Conservation (phyloP, 331 rosid species). For the Spiraea crenata region DNA sequence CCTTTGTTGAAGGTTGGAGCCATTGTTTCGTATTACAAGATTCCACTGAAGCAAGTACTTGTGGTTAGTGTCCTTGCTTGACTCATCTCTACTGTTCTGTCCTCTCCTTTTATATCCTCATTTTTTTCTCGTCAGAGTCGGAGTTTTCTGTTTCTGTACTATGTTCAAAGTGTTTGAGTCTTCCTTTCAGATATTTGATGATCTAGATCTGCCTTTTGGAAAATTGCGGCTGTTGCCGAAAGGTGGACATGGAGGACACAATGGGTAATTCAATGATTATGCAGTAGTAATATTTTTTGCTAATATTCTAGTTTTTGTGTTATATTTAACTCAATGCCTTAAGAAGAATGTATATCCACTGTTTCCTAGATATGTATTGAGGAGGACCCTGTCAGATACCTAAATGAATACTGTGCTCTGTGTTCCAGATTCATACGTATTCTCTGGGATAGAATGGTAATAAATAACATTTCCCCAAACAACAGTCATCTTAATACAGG, state of each 20-base stretch:
- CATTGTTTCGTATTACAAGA: constrained; percentile 82
- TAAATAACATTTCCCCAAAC: not conserved
- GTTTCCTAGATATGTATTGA: not conserved
- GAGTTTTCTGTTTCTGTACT: constrained; percentile 11
- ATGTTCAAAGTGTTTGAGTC: constrained; percentile 14
- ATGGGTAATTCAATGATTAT: constrained; percentile 55
- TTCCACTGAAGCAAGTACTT: constrained; percentile 89
- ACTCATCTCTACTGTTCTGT: constrained; percentile 6
- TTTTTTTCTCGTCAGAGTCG: not conserved
- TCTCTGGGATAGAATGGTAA: not conserved
- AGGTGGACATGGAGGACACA: constrained; percentile 99
- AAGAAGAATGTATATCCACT: not conserved
- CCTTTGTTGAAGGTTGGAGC: constrained; percentile 72
- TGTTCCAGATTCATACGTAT: too few species aligned
- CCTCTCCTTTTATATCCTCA: not conserved
- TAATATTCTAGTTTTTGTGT: constrained; percentile 3
- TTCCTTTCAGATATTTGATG: constrained; percentile 71
- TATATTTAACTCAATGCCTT: not conserved
- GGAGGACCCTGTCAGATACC: not conserved
- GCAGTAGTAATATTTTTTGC: constrained; percentile 10
- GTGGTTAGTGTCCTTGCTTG: constrained; percentile 54
- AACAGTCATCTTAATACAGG: not conserved
- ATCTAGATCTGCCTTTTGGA: constrained; percentile 88
- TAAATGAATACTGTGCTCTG: not conserved
- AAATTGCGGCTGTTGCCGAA: constrained; percentile 83